Evolutionary conservation across 306 rosid species (phyloP), one percentile per base, ranked within the genome.

Genomic region (Hippophae tibetana): DNA sequence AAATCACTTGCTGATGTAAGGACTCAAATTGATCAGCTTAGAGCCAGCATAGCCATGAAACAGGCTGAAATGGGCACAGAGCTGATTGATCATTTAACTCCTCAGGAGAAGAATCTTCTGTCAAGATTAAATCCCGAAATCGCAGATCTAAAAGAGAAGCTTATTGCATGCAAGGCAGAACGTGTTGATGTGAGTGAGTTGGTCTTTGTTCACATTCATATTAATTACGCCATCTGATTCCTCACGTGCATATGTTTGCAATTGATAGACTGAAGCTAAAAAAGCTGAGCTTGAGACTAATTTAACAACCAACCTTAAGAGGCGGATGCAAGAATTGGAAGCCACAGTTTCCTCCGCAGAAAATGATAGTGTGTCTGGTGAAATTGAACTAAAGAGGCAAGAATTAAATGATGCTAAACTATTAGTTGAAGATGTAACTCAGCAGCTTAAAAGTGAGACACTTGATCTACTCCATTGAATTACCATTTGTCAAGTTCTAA

Each of bases 281-380:
- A 92, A 85, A 74, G 89, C 98, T 9, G 96, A 87, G 87, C 87
- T 92, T 52, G 98, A 92, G 71, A 85, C 96, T 57, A 92, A 92
- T 80, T 77, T 92, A 63, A 83, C 95, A n/a, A 87, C 96, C 55
- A 92, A 92, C 77, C 98, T 92, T 52, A 80, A 83, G 82, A 86
- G 95, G 74, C 82, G 96, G 72, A 92, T 71, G 77, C 96, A 87
- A 80, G 98, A 92, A 76, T 68, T 92, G 75, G 98, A 92, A 71
- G 86, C 84, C 51, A 78, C 80, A 42, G 75, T 85, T 73, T 85
- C 85, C 56, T 66, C 89, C 10, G 95, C 74, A 50, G 89, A 85
- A 56, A 78, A 80, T 58, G 89, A 83, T 56, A 70, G 74, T 74
- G 60, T 77, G 78, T 54, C 54, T 47, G 87, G 74, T 55, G 96